Base-by-base conservation (phyloP, 768 basidiomycete species). In the Tricholoma hemisulphureum region DNA sequence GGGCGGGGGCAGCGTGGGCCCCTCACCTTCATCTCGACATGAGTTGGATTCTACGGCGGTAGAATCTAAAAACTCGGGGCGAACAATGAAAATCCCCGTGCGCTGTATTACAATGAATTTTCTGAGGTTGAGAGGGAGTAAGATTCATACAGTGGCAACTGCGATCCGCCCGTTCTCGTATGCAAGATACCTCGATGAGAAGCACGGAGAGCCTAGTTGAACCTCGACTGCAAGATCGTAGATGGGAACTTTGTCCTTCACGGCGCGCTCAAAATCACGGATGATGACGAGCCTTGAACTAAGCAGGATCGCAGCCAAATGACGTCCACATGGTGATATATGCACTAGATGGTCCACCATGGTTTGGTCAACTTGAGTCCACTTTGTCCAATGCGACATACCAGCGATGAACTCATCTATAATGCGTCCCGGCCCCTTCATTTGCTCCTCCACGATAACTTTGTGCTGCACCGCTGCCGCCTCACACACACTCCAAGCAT, bases 391-490 rank as follows among this genome's bases (percentile, higher is more conserved):
- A n/a, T 16, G 16, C 50, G 4, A 54, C 35, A 24, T 31, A 75
- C 84, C 83, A 11, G 80, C 81, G 13, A 75, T 60, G 28, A 83
- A 82, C 31, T 77, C 69, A 58, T 86, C 82, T 29, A 75, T 67
- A 55, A 71, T 50, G 29, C n/a, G 45, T 55, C 41, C 23, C 35
- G 13, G 4, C 53, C 29, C 34, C 24, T 29, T 43, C 29, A 50
- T 32, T 32, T 60, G 53, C 13, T 53, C 54, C 43, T 62, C n/a
- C 16, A 58, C 39, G 21, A 55, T 57, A 48, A 61, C 55, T 4
- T 57, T 56, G 31, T 63, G 64, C 24, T 64, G 48, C 20, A 64
- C 51, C 10, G 65, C 46, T 21, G 49, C 21, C 14, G 55, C 34
- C 2, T 35, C 20, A 2, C 7, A 21, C 0, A 20, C 43, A 4